Evolutionary conservation across 2,329 filamentous ascomycete species (phyloP).

Genomic region (Macrophomina phaseolina): DNA sequence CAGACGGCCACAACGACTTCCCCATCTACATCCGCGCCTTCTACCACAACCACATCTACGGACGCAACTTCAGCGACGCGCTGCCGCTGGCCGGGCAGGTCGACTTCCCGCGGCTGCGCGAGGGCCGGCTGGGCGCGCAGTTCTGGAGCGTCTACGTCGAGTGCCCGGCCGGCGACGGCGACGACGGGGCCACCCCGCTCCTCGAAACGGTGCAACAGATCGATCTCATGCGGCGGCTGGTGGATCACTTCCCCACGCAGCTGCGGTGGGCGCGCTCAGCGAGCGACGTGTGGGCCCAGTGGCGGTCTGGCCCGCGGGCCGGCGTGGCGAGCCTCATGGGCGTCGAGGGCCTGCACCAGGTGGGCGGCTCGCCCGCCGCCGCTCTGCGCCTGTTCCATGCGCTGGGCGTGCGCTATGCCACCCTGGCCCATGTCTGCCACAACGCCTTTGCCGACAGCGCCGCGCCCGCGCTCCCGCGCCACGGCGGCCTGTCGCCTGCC

Average conservation of each 20-base stretch:
- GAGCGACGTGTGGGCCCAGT: too few species aligned
- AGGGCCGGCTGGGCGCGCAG: neutral
- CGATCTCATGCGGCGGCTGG: neutral
- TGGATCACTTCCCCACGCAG: neutral
- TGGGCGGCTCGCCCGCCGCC: constrained; percentile 23
- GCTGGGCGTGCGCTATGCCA: constrained; percentile 30
- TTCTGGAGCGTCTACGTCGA: constrained; percentile 11
- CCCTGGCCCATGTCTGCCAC: constrained; percentile 27
- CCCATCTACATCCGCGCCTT: constrained; percentile 10
- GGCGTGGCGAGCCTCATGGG: constrained; percentile 26
- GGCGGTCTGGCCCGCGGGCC: neutral
- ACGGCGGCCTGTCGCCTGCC: neutral
- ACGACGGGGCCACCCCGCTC: too few species aligned
- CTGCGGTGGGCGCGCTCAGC: neutral
- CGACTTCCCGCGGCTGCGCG: constrained; percentile 1
- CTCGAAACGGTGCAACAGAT: constrained; percentile 1
- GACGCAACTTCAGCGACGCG: neutral
- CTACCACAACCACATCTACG: constrained; percentile 9
- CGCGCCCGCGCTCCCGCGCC: neutral
- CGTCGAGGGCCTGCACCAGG: constrained; percentile 30
- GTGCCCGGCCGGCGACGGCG: too few species aligned
- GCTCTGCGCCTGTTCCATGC: constrained; percentile 25
- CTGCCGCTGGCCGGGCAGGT: neutral
- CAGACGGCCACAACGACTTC: constrained; percentile 13
- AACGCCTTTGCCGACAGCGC: neutral